Evolutionary conservation across 139 green algal genomes (phyloP).

Genomic region (Micromonas pusilla): DNA sequence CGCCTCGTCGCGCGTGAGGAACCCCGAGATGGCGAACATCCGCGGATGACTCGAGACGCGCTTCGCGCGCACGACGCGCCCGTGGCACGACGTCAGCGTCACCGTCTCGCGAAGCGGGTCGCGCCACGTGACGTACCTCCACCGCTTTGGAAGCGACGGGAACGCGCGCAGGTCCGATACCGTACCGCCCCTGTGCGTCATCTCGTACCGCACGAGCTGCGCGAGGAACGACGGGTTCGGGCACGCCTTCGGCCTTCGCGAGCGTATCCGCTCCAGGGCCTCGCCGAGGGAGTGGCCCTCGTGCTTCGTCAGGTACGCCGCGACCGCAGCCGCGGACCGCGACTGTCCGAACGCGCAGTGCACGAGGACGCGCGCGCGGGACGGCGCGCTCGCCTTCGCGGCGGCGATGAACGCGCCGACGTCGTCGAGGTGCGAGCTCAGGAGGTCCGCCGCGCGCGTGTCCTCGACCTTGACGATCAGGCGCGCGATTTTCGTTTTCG

Average conservation of each 20-base stretch:
- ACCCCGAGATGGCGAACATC: not conserved
- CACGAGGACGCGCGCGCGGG: not conserved
- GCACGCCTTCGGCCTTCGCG: not conserved
- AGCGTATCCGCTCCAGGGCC: not conserved
- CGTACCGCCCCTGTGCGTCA: not conserved
- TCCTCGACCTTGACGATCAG: not conserved
- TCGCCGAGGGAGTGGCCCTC: not conserved
- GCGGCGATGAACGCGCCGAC: not conserved
- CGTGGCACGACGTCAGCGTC: not conserved
- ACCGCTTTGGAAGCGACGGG: not conserved
- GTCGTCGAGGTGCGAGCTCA: not conserved
- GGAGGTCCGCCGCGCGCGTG: not conserved
- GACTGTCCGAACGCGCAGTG: not conserved
- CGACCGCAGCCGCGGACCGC: not conserved
- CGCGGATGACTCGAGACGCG: not conserved
- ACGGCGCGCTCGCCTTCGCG: not conserved
- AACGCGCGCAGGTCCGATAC: not conserved
- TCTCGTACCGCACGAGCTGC: not conserved
- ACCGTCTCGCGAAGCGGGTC: not conserved
- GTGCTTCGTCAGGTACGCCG: not conserved
- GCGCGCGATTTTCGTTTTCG: not conserved
- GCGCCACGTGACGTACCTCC: not conserved
- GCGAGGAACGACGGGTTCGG: not conserved
- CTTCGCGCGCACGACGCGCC: not conserved
- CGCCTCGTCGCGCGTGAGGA: conserved; percentile 8